Evolutionary conservation across 495 filamentous ascomycete species (phyloP).

Genomic region (Talaromyces proteolyticus): DNA sequence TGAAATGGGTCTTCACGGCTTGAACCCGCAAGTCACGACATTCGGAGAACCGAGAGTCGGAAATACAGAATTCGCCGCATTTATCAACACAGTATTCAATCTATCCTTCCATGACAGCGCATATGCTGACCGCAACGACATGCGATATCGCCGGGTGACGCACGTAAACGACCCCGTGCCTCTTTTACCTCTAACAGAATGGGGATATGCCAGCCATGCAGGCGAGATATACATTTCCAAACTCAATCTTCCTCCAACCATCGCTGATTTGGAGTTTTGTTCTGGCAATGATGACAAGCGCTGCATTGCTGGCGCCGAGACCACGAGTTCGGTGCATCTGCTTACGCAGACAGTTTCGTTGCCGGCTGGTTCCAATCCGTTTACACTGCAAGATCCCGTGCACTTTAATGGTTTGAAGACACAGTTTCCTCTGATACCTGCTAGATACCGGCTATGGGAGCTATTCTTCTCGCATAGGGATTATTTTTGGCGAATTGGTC

Average conservation of each 20-base stretch:
- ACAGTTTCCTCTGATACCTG: conserved; percentile 44
- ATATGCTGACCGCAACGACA: conserved; percentile 14
- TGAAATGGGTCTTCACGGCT: conserved; percentile 64
- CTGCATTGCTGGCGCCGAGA: conserved; percentile 59
- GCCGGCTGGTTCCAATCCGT: too few species aligned
- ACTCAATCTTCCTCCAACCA: conserved; percentile 54
- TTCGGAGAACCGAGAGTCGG: conserved; percentile 89
- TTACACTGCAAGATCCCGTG: conserved; percentile 14
- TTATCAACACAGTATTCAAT: conserved; percentile 61
- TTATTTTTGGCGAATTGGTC: conserved; percentile 89
- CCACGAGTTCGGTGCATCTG: neutral
- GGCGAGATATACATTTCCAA: conserved; percentile 85
- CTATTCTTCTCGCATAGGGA: conserved; percentile 93
- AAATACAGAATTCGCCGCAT: conserved; percentile 64
- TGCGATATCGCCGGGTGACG: conserved; percentile 71
- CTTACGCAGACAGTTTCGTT: too few species aligned
- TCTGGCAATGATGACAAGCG: conserved; percentile 59
- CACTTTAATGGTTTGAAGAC: conserved; percentile 6
- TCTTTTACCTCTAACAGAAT: conserved; percentile 74
- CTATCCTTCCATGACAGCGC: conserved; percentile 19
- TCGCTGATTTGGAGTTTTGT: conserved; percentile 66
- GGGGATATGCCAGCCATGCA: conserved; percentile 80
- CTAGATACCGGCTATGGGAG: conserved; percentile 73
- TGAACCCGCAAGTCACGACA: conserved; percentile 73
- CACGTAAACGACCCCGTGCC: conserved; percentile 86